These are phyloP conservation scores for Ophiocordyceps polyrhachis-furcata DNA, from an alignment of 2,329 filamentous ascomycete species.

Conservation along the genomic window DNA sequence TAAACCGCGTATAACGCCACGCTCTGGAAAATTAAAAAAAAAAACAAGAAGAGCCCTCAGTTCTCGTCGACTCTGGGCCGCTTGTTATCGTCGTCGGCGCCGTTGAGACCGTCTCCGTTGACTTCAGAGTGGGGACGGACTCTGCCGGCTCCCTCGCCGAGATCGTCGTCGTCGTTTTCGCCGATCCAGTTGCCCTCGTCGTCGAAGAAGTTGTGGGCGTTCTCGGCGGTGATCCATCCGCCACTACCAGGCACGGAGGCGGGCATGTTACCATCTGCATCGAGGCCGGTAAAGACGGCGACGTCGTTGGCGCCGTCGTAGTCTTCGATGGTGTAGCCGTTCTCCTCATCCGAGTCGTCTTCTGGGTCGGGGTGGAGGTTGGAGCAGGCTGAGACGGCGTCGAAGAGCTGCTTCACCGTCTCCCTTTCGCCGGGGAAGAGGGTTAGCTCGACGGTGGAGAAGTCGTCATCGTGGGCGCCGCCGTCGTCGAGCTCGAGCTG, in stretches of 20 bases:
- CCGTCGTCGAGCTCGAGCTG: slow-evolving; percentile 46
- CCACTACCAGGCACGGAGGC: slow-evolving; percentile 53
- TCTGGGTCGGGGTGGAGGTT: slow-evolving; percentile 57
- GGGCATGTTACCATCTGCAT: slow-evolving; percentile 32
- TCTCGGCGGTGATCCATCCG: slow-evolving; percentile 84
- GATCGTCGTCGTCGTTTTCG: slow-evolving; percentile 17
- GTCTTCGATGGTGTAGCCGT: slow-evolving; percentile 26
- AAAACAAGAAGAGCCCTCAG: neutral
- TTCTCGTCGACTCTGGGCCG: slow-evolving; percentile 24
- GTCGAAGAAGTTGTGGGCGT: slow-evolving; percentile 70
- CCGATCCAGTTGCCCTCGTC: slow-evolving; percentile 62
- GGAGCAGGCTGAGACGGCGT: slow-evolving; percentile 54
- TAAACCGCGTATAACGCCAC: slow-evolving; percentile 8
- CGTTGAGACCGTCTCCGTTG: slow-evolving; percentile 20
- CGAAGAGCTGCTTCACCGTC: slow-evolving; percentile 31
- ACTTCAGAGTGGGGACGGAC: slow-evolving; percentile 31
- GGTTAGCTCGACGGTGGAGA: slow-evolving; percentile 47
- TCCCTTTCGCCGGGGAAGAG: slow-evolving; percentile 30
- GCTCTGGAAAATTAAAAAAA: neutral
- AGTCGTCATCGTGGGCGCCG: slow-evolving; percentile 41
- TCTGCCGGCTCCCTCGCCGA: slow-evolving; percentile 47
- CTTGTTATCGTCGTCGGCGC: slow-evolving; percentile 28
- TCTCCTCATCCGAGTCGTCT: slow-evolving; percentile 20
- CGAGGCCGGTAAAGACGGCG: slow-evolving; percentile 29
- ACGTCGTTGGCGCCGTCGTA: slow-evolving; percentile 41